Conservation (phyloP, 2,329 filamentous ascomycete genomes). For the Pestalotiopsis sp. region DNA sequence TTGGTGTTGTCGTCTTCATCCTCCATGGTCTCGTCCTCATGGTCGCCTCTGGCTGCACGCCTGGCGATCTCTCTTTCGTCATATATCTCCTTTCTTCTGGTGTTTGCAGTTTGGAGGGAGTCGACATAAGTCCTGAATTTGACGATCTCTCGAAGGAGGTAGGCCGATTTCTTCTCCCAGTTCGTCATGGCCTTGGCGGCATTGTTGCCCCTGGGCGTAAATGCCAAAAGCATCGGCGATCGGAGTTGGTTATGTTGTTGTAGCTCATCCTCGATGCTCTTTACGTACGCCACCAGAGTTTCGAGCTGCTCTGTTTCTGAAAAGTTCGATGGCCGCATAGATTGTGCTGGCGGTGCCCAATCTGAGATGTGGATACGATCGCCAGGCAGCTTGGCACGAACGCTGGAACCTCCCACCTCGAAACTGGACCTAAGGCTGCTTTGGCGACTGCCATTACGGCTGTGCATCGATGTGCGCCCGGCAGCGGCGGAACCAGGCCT, state of each 20-base stretch:
- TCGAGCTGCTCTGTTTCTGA: conserved; percentile 79
- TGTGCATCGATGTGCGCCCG: conserved; percentile 46
- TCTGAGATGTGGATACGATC: conserved; percentile 83
- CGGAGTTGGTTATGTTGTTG: conserved; percentile 86
- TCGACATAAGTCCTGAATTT: conserved; percentile 97
- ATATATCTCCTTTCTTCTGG: conserved; percentile 71
- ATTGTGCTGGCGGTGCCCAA: conserved; percentile 87
- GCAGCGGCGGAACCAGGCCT: conserved; percentile 53
- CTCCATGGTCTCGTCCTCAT: conserved; percentile 36
- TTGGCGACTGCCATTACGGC: conserved; percentile 35
- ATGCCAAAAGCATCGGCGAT: conserved; percentile 84
- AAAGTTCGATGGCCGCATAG: conserved; percentile 79
- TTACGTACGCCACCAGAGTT: conserved; percentile 75
- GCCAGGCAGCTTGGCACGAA: conserved; percentile 71
- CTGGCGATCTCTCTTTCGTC: conserved; percentile 54
- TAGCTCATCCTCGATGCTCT: conserved; percentile 82
- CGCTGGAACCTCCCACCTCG: conserved; percentile 60
- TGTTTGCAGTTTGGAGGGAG: conserved; percentile 70
- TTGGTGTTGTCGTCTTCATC: background rate
- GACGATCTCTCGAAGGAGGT: conserved; percentile 89
- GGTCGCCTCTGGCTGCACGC: conserved; percentile 47
- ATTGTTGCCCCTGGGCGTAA: conserved; percentile 81
- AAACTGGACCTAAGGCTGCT: conserved; percentile 59
- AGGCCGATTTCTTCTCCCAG: conserved; percentile 95
- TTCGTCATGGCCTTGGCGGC: conserved; percentile 85